A percentile compares a stretch with the other conserved stretches of the same genome.
phyloP scores from a whole-genome alignment of 1,139 yeast species.

The Pichia sp. region DNA sequence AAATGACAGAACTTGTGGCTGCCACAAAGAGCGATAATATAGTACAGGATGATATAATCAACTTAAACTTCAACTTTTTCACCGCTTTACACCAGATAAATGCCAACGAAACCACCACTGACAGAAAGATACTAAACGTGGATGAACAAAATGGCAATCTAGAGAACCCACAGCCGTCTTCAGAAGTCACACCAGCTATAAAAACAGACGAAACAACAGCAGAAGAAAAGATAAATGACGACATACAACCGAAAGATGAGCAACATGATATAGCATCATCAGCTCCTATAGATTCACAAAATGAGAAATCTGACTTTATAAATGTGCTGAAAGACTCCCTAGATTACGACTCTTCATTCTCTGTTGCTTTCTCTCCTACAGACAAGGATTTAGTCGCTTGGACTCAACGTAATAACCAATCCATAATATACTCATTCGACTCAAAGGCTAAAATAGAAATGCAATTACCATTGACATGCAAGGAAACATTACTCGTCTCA shows the following conservation, averaged over 20 bases:
- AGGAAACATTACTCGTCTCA: conserved; percentile 35
- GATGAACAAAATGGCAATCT: background rate
- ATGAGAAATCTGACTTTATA: conserved; percentile 11
- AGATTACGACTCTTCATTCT: conserved; percentile 34
- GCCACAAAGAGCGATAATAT: conserved; percentile 15
- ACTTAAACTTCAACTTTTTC: conserved; percentile 31
- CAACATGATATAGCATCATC: background rate
- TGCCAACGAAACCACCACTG: conserved; percentile 10
- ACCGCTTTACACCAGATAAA: conserved; percentile 27
- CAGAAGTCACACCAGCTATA: no score
- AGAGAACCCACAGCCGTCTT: no score
- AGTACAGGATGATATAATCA: conserved; percentile 25
- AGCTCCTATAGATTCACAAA: conserved; percentile 14
- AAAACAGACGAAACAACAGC: no score
- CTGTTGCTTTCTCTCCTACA: conserved; percentile 42
- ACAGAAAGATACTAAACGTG: conserved; percentile 16
- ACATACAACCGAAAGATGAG: background rate
- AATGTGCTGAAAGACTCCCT: conserved; percentile 31
- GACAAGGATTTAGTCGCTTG: conserved; percentile 35
- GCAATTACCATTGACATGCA: conserved; percentile 24
- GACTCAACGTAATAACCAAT: conserved; percentile 40
- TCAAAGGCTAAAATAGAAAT: conserved; percentile 14
- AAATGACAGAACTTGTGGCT: conserved; percentile 47
- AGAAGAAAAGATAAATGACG: no score
- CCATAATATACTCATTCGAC: conserved; percentile 32